Conservation (phyloP, 495 filamentous ascomycete genomes). For the Penicillium chermesinum region DNA sequence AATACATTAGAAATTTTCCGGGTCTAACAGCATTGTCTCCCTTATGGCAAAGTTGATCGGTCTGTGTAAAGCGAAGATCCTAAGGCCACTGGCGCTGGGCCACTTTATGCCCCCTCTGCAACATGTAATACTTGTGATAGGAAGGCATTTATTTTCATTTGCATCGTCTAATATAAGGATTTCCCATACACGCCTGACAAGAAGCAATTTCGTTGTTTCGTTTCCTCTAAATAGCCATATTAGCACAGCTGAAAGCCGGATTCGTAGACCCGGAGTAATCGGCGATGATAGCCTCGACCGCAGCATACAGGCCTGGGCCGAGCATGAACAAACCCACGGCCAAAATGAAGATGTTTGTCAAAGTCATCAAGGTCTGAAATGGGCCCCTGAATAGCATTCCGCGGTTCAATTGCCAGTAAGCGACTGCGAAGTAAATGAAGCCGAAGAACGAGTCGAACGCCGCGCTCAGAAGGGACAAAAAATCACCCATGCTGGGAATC, state of each 20-base stretch:
- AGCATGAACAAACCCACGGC: slow-evolving; percentile 43
- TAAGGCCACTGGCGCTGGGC: too few species aligned
- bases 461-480: slow-evolving; percentile 48
- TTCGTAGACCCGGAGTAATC: slow-evolving; percentile 36
- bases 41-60: too few species aligned
- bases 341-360: slow-evolving; percentile 40
- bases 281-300: slow-evolving; percentile 47
- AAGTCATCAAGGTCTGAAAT: slow-evolving; percentile 30
- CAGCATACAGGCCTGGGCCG: slow-evolving; percentile 48
- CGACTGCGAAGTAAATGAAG: slow-evolving; percentile 44
- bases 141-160: too few species aligned
- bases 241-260: slow-evolving; percentile 45
- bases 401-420: slow-evolving; percentile 46
- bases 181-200: too few species aligned
- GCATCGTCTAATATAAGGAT: too few species aligned
- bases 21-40: too few species aligned
- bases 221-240: slow-evolving; percentile 32
- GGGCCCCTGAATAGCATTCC: slow-evolving; percentile 27
- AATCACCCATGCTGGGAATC: slow-evolving; percentile 46
- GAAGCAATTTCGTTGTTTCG: neutral
- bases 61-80: too few species aligned
- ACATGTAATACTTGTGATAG: too few species aligned
- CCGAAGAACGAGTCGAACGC: slow-evolving; percentile 38
- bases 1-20: too few species aligned
- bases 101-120: too few species aligned